These are phyloP conservation scores for Yamadazyma phyllophila DNA, from an alignment of 805 yeast species.

Conservation along the genomic window DNA sequence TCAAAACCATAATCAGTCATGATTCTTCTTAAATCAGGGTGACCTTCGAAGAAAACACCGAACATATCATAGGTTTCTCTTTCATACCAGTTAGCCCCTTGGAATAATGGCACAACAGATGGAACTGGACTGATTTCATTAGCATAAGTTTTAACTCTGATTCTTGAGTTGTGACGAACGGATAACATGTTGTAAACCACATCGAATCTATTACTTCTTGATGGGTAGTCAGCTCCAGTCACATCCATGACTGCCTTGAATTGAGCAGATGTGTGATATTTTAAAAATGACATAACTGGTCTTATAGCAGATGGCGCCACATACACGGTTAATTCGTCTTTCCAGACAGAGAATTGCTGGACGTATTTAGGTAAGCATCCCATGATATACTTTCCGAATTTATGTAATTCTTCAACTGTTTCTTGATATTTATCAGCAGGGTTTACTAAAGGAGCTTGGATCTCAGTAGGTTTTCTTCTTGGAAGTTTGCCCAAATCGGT, in stretches of 20 bases:
- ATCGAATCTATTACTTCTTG: conserved; percentile 80
- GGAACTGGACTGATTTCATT: conserved; percentile 82
- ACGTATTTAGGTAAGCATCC: conserved; percentile 76
- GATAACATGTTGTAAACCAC: conserved; percentile 81
- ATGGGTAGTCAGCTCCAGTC: conserved; percentile 85
- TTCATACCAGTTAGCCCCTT: conserved; percentile 89
- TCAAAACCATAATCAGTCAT: conserved; percentile 91
- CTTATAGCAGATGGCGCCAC: conserved; percentile 73
- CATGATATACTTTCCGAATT: conserved; percentile 77
- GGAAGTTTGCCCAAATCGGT: conserved; percentile 36
- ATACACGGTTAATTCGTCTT: conserved; percentile 76
- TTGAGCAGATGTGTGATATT: conserved; percentile 78
- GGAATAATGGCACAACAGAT: conserved; percentile 64
- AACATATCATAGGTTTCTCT: conserved; percentile 86
- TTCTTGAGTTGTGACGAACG: conserved; percentile 80
- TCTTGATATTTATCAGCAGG: conserved; percentile 75
- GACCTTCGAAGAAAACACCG: conserved; percentile 85
- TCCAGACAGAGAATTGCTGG: conserved; percentile 87
- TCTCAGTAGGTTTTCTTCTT: conserved; percentile 32
- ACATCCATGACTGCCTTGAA: conserved; percentile 76
- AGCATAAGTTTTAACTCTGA: conserved; percentile 86
- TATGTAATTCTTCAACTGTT: conserved; percentile 68
- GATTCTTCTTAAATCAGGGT: conserved; percentile 86
- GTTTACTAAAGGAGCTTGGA: conserved; percentile 56
- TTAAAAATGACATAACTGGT: conserved; percentile 69